These are phyloP conservation scores for Oryza punctata DNA, from an alignment of 176 grass and related monocot species.

Conservation along the genomic window DNA sequence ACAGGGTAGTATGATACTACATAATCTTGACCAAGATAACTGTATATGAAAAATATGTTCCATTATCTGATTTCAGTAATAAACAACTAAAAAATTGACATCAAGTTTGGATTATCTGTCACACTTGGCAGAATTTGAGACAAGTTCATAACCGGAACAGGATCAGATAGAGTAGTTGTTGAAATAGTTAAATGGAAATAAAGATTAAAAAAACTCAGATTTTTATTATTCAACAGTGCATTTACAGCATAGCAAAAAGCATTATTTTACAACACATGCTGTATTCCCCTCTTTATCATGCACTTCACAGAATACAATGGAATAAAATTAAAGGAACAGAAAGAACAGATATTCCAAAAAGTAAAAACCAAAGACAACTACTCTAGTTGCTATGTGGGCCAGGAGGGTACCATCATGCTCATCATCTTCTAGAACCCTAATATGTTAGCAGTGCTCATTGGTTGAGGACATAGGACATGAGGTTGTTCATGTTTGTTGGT, in stretches of 20 bases:
- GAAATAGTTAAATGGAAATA: neutral
- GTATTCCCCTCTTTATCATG: neutral
- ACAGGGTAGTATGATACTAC: neutral
- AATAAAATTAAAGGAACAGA: neutral
- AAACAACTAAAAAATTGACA: neutral
- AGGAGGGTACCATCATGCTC: constrained; percentile 7
- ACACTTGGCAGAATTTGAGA: neutral
- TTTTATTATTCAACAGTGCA: constrained; percentile 19
- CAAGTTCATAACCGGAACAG: neutral
- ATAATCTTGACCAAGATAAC: neutral
- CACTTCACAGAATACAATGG: constrained; percentile 2
- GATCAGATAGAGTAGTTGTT: neutral
- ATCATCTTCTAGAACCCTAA: constrained; percentile 31
- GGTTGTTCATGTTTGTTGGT: constrained; percentile 18
- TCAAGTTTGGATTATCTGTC: neutral
- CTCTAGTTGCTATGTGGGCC: constrained; percentile 20
- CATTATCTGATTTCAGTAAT: neutral
- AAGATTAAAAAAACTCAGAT: neutral
- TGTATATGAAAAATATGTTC: neutral
- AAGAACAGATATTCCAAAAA: constrained; percentile 4
- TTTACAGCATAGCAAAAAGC: constrained; percentile 14
- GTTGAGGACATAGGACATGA: neutral
- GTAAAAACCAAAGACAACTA: neutral
- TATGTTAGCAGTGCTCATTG: neutral
- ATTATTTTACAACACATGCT: neutral